A percentile compares a stretch with the other conserved stretches of the same genome.
Evolutionary conservation across 192 early-diverging fungal genomes (phyloP).

Genomic region (Geosiphon pyriformis): DNA sequence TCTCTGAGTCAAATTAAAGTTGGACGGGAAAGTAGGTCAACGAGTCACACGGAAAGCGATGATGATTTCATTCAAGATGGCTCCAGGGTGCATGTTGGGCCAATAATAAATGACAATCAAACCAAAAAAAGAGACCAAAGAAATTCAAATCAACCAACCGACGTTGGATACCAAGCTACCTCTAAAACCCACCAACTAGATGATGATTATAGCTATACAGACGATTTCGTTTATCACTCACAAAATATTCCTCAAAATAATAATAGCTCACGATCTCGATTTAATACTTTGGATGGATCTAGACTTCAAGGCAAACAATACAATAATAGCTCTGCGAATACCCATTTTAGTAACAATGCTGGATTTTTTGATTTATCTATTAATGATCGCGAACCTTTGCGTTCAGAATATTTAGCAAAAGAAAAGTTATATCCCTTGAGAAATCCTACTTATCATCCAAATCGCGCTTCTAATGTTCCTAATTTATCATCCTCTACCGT

Average conservation of each 20-base stretch:
- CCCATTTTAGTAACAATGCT: not conserved
- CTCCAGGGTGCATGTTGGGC: not conserved
- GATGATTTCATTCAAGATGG: slow-evolving; percentile 11
- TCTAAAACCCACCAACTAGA: not conserved
- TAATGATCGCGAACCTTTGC: not conserved
- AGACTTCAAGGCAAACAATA: not conserved
- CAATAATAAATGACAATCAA: too few species aligned
- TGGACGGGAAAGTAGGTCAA: not conserved
- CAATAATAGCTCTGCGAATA: not conserved
- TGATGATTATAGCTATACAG: not conserved
- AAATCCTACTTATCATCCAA: too few species aligned
- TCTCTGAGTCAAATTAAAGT: slow-evolving; percentile 2
- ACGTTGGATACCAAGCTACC: too few species aligned
- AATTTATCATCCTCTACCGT: not conserved
- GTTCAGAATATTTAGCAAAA: not conserved
- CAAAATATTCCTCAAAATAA: not conserved
- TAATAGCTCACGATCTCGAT: too few species aligned
- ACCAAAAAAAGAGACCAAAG: too few species aligned
- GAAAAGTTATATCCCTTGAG: not conserved
- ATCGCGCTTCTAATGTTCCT: too few species aligned
- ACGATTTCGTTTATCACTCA: slow-evolving; percentile 8
- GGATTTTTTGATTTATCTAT: not conserved
- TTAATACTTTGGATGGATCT: too few species aligned
- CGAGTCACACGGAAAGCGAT: slow-evolving; percentile 14
- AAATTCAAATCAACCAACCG: too few species aligned